phyloP scores from a whole-genome alignment of 2,329 filamentous ascomycete species.

The Parastagonospora avenae region DNA sequence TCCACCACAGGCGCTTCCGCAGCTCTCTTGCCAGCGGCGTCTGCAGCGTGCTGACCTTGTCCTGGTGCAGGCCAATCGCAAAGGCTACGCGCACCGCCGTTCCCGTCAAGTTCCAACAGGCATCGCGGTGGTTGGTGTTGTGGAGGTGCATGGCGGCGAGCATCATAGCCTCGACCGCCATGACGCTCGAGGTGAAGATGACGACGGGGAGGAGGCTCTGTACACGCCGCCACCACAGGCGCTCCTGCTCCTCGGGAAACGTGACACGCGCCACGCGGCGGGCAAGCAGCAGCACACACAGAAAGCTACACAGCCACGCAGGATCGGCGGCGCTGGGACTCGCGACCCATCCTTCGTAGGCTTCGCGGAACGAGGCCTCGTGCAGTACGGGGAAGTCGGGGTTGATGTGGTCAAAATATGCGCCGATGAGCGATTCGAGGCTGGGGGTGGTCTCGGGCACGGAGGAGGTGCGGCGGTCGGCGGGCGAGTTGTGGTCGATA shows the following conservation, averaged over 20 bases:
- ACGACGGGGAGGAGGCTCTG: conserved; percentile 50
- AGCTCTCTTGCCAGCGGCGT: conserved; percentile 50
- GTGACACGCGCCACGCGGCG: conserved; percentile 41
- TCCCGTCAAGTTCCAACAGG: conserved; percentile 53
- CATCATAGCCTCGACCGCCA: conserved; percentile 51
- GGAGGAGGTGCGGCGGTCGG: conserved; percentile 19
- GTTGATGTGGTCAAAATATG: conserved; percentile 52
- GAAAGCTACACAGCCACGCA: conserved; percentile 50
- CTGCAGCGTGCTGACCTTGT: conserved; percentile 43
- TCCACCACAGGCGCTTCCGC: conserved; percentile 60
- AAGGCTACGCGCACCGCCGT: conserved; percentile 52
- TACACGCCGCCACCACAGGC: conserved; percentile 50
- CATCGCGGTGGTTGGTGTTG: conserved; percentile 53
- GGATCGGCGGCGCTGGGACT: conserved; percentile 42
- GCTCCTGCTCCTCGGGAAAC: conserved; percentile 47
- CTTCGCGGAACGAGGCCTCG: conserved; percentile 51
- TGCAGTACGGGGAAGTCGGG: conserved; percentile 51
- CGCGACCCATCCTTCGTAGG: conserved; percentile 45
- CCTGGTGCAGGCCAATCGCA: conserved; percentile 53
- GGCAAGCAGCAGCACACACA: conserved; percentile 50
- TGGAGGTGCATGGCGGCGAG: conserved; percentile 52
- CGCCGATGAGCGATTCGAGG: conserved; percentile 45
- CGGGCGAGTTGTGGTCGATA: conserved; percentile 29
- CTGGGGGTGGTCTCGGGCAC: conserved; percentile 21
- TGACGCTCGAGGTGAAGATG: conserved; percentile 51